phyloP scores from a whole-genome alignment of 1,139 yeast species.

The Sugiyamaella novakii region DNA sequence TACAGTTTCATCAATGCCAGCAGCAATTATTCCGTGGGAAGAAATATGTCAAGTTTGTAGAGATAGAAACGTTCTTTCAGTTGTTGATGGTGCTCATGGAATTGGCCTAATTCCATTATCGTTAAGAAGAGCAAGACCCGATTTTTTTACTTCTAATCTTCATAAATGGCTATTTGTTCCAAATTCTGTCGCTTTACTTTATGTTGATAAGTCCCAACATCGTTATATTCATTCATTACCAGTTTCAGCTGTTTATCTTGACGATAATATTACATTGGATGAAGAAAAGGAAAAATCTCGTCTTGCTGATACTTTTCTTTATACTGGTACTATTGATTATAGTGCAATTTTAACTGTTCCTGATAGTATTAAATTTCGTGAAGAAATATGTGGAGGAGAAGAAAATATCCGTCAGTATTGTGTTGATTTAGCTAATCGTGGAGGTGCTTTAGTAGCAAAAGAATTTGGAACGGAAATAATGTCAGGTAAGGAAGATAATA shows the following conservation, averaged over 20 bases:
- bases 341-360: conserved; percentile 41
- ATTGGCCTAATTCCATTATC: conserved; percentile 59
- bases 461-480: conserved; percentile 42
- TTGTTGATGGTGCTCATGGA: conserved; percentile 75
- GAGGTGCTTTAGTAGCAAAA: conserved; percentile 46
- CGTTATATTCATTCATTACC: conserved; percentile 50
- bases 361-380: conserved; percentile 56
- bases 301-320: conserved; percentile 41
- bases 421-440: conserved; percentile 48
- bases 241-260: conserved; percentile 23
- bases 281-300: conserved; percentile 20
- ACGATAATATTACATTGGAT: conserved; percentile 28
- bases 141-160: conserved; percentile 62
- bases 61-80: conserved; percentile 52
- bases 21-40: conserved; percentile 59
- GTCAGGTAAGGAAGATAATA: conserved; percentile 37
- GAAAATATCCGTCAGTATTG: conserved; percentile 54
- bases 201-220: conserved; percentile 58
- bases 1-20: conserved; percentile 68
- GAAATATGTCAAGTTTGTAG: conserved; percentile 51
- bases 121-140: conserved; percentile 54
- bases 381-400: conserved; percentile 58
- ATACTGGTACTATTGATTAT: conserved; percentile 45
- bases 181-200: conserved; percentile 60
- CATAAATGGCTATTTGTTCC: conserved; percentile 74